phyloP scores from a whole-genome alignment of 1,284 basidiomycete genomes.

The Leccinum pachyderme region DNA sequence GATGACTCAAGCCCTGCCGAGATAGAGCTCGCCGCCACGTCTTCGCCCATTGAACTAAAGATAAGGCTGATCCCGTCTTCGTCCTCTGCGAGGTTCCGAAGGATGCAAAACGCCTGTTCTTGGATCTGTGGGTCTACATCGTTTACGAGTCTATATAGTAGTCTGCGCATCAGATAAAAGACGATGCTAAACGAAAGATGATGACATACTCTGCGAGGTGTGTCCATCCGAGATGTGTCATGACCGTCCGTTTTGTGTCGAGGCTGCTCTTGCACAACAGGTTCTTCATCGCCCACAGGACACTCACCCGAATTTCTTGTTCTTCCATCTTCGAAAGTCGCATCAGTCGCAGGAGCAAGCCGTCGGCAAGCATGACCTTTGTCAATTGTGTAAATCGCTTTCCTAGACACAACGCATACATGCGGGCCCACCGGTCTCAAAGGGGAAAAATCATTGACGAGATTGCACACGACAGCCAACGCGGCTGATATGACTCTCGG shows the following conservation, averaged over 20 bases:
- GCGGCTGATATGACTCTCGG: conserved; percentile 71
- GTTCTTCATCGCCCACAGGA: conserved; percentile 83
- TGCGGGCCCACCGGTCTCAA: conserved; percentile 56
- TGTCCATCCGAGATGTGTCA: conserved; percentile 64
- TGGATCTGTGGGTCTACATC: conserved; percentile 53
- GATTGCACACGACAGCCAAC: conserved; percentile 76
- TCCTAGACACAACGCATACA: background rate
- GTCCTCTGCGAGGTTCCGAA: conserved; percentile 62
- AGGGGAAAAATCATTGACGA: conserved; percentile 86
- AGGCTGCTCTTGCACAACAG: conserved; percentile 59
- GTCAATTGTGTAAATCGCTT: background rate
- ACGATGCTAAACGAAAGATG: background rate
- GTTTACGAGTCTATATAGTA: conserved; percentile 45
- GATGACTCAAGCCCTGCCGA: conserved; percentile 46
- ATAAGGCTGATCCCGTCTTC: conserved; percentile 61
- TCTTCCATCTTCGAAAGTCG: conserved; percentile 54
- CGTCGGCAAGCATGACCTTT: conserved; percentile 52
- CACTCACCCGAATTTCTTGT: conserved; percentile 59
- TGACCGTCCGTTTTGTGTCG: conserved; percentile 61
- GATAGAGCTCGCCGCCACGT: conserved; percentile 45
- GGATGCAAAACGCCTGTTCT: conserved; percentile 65
- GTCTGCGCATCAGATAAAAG: background rate
- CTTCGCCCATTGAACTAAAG: conserved; percentile 49
- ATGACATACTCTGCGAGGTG: conserved; percentile 48
- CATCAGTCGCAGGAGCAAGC: conserved; percentile 62